Evolutionary conservation across 192 early-diverging fungal genomes (phyloP), one percentile per base, ranked within the genome.

Genomic region (Lunasporangiospora selenospora): DNA sequence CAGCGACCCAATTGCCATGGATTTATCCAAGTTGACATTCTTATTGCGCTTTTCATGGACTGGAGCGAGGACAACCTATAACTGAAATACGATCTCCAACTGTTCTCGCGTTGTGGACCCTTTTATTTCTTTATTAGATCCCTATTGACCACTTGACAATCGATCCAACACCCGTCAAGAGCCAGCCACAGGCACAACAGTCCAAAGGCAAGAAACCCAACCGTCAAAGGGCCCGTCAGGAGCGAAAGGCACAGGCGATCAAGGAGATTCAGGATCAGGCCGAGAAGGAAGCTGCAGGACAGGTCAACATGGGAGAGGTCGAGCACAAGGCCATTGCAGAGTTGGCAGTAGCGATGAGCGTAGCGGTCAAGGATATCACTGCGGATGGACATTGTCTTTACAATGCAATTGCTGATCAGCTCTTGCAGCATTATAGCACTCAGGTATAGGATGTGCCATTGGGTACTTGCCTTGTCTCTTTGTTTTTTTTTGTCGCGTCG

Each of bases 361-460:
- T 95, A 34, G 27, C 47, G 10, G 77, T 97, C 10, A 80, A 87
- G 38, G 81, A 89, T 69, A 85, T 98, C 36, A 77, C 75, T 15
- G 84, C 95, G 4, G 94, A 98, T 73, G 96, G 96, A 2, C 96
- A 98, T 75, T 98, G 96, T 66, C 75, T 98, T 37, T 98, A 94
- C 78, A 93, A 93, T 70, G 92, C 96, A 3, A 65, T 98, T 70
- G 86, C 90, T 0, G 89, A 95, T 81, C 96, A 98, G 65, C 51
- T 95, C 2, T 58, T 41, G 31, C 67, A 79, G 29, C 80, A 80
- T 62, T 80, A 88, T 50, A 75, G 82, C 19, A 67, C 67, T 31
- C 29, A 78, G 48, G 82, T 83, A 32, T 34, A 58, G 41, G 34
- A 11, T 47, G 16, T 24, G 4, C 0, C 37, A 4, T 47, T 15